Base-by-base conservation (phyloP, 345 rosid genomes). In the Zanthoxylum bungeanum region DNA sequence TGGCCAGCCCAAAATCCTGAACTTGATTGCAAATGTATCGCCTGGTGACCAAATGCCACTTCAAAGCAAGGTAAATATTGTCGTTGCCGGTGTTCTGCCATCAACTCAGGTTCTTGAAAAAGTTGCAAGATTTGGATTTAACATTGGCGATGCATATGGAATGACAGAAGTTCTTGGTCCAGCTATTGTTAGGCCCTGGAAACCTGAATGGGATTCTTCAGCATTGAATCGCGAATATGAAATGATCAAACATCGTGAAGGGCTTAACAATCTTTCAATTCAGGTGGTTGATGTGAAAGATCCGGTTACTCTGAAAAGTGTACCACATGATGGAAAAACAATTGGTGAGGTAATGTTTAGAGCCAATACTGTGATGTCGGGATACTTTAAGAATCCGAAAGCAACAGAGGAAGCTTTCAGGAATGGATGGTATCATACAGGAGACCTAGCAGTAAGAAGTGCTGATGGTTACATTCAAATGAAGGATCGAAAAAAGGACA, bases 151-250 rank as follows among this genome's bases (percentile, higher is more conserved):
- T 33, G 92, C 83, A 0, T 85, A 85, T 47, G 92, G 92, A 9
- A 85, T 88, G 92, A 88, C 89, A 0, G 92, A 88, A 59, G 82
- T 72, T 6, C 82, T 88, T 0, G 89, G 89, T 5, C 86, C 88
- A 5, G 78, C 81, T 5, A 68, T 76, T 39, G 76, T 84, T 37
- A 64, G 71, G 28, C 82, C 84, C 11, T 84, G 82, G 83, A 78
- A 73, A 63, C 33, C 61, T 3, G 70, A 75, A 12, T 60, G 39
- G 0, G 37, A 67, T 16, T 31, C 24, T 10, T 37, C 70, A 3
- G 1, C 56, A 10, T 14, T 36, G 25, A 31, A 40, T 44, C 49
- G 16, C 11, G 71, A 71, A 47, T 58, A 51, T 9, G 58, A 62
- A 21, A 63, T n/a, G 53, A 19, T 59, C 7, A 51, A 37, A 33